A percentile compares a stretch with the other conserved stretches of the same genome.
phyloP scores from a whole-genome alignment of 352 stramenopile genomes.

The Pythium volutum region DNA sequence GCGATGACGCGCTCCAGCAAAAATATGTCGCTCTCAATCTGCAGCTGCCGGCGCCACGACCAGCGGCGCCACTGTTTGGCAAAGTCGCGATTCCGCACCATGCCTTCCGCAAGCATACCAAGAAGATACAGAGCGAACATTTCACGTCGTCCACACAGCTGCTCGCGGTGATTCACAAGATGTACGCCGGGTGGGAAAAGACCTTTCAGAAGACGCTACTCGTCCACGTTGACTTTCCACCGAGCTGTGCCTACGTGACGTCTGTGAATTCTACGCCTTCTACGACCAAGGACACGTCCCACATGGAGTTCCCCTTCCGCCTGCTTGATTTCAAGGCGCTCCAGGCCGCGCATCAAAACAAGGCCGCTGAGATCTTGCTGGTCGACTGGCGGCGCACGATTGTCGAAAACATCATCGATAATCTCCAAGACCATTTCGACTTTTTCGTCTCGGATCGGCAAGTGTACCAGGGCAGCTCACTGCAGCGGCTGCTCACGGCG shows the following conservation, averaged over 20 bases:
- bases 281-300: slow-evolving; percentile 32
- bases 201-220: slow-evolving; percentile 76
- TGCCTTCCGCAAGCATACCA: slow-evolving; percentile 57
- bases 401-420: slow-evolving; percentile 92
- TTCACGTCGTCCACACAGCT: slow-evolving; percentile 66
- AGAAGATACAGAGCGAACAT: slow-evolving; percentile 37
- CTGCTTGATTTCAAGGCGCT: slow-evolving; percentile 83
- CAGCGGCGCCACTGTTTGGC: slow-evolving; percentile 39
- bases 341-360: slow-evolving; percentile 74
- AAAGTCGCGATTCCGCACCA: slow-evolving; percentile 82
- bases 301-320: slow-evolving; percentile 73
- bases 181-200: slow-evolving; percentile 90
- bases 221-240: slow-evolving; percentile 58
- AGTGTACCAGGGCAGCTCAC: slow-evolving; percentile 46
- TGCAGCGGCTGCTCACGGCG: slow-evolving; percentile 80
- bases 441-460: slow-evolving; percentile 87
- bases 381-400: slow-evolving; percentile 89
- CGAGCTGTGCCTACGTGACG: not conserved
- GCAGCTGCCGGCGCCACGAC: slow-evolving; percentile 29
- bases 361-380: slow-evolving; percentile 66
- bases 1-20: slow-evolving; percentile 48
- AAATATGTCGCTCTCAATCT: slow-evolving; percentile 77
- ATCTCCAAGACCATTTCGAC: slow-evolving; percentile 92
- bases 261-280: slow-evolving; percentile 3
- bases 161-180: slow-evolving; percentile 76